Evolutionary conservation across 2,329 filamentous ascomycete species (phyloP).

Genomic region (Penicillium frequentans): DNA sequence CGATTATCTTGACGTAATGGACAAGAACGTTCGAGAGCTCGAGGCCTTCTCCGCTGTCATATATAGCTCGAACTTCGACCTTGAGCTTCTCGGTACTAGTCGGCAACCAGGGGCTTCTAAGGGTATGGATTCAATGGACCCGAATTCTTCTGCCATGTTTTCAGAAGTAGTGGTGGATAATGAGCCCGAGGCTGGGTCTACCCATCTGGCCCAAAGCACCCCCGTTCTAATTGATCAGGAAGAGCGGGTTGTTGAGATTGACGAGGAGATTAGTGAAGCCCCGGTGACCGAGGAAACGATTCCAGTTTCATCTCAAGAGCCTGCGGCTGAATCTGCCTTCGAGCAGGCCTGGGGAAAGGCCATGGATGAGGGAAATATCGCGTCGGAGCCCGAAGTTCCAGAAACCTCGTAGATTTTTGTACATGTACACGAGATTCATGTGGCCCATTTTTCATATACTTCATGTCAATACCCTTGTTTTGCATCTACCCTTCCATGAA

Average conservation of each 20-base stretch:
- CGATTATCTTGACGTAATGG: slow-evolving; percentile 46
- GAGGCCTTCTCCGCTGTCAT: slow-evolving; percentile 51
- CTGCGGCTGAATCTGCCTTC: slow-evolving; percentile 28
- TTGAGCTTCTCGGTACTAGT: slow-evolving; percentile 30
- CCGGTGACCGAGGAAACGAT: neutral
- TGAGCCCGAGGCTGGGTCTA: slow-evolving; percentile 6
- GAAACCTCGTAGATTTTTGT: neutral
- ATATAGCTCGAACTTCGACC: slow-evolving; percentile 50
- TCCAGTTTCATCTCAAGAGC: slow-evolving; percentile 1
- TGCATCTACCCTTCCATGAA: slow-evolving; percentile 5
- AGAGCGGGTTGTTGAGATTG: neutral
- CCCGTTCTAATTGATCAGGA: slow-evolving; percentile 13
- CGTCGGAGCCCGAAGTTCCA: slow-evolving; percentile 7
- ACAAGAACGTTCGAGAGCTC: slow-evolving; percentile 48
- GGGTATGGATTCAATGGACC: slow-evolving; percentile 3
- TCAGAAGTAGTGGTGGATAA: slow-evolving; percentile 22
- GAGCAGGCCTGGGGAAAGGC: slow-evolving; percentile 41
- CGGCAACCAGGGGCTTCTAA: slow-evolving; percentile 7
- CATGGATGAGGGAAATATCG: slow-evolving; percentile 25
- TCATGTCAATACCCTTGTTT: slow-evolving; percentile 18
- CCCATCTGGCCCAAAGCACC: slow-evolving; percentile 3
- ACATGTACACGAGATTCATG: neutral
- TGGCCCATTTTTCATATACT: neutral
- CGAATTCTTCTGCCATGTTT: slow-evolving; percentile 11
- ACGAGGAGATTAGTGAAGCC: neutral